Evolutionary conservation across 2,329 filamentous ascomycete species (phyloP), one percentile per base, ranked within the genome.

Genomic region (Paecilomyces sp.): DNA sequence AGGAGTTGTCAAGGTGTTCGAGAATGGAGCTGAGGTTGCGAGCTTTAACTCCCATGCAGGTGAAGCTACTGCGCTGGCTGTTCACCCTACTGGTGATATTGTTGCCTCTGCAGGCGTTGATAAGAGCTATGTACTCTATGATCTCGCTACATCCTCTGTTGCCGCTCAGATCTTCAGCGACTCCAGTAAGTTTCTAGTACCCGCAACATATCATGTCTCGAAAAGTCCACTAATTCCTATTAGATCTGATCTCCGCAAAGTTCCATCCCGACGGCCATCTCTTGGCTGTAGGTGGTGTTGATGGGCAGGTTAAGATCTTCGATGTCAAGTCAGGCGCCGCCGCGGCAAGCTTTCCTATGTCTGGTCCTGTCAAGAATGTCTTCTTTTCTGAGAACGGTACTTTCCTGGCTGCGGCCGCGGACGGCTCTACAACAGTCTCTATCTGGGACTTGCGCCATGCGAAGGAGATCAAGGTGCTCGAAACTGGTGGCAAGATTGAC

Each of bases 201-300:
- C 53, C 41, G 4, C 24, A 54, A 47, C 3, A 54, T 18, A 18
- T 22, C 13, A 6, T n/a, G 8, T 12, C 60, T 50, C 30, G 31
- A 6, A 15, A 7, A 55, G 8, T 18, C 55, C 6, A 59, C 56
- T 62, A 24, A 68, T 76, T 68, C 57, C 30, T 25, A 47, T 11
- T 70, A 89, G 90, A 87, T 62, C 80, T 96, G 54, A 90, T 89
- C 1, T 85, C 87, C 56, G 89, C 87, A 64, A 85, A 88, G 34
- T 97, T 99, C 82, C 94, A 99, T 73, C 94, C 95, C 6, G 94
- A 99, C 71, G 94, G 94, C n/a, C 91, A 97, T 71, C 83, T 99
- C 5, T 86, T 97, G 67, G 93, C 91, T 47, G 89, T 88, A 2
- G 94, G 93, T 63, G 90, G 89, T n/a, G 79, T 79, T 9, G 83